phyloP scores from a whole-genome alignment of 106 monocot genomes.

The Allium cepa region DNA sequence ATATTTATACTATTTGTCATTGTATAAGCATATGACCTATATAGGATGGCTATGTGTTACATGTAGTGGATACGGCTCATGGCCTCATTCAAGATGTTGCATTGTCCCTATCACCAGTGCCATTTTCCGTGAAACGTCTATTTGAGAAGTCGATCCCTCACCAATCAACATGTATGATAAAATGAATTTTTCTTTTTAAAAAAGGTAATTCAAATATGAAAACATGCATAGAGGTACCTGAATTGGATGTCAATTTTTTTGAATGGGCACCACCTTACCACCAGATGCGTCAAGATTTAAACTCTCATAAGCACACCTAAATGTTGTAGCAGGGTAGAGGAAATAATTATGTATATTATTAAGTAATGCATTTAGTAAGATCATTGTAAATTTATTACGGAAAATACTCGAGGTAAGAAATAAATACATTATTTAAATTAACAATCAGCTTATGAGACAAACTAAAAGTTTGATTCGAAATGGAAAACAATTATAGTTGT shows the following conservation, averaged over 20 bases:
- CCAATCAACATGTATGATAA: slow-evolving; percentile 54
- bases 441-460: not conserved
- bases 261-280: slow-evolving; percentile 79
- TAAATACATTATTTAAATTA: not conserved
- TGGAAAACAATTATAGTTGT: no score
- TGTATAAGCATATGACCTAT: slow-evolving; percentile 21
- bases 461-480: no score
- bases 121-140: slow-evolving; percentile 72
- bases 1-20: not conserved
- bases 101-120: slow-evolving; percentile 84
- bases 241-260: slow-evolving; percentile 92
- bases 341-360: no score
- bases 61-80: slow-evolving; percentile 82
- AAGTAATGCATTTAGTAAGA: not conserved
- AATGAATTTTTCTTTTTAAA: no score
- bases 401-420: not conserved
- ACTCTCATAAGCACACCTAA: slow-evolving; percentile 70
- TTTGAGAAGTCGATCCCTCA: slow-evolving; percentile 36
- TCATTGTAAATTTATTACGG: not conserved
- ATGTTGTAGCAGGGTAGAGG: slow-evolving; percentile 79
- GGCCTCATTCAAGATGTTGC: slow-evolving; percentile 90
- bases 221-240: slow-evolving; percentile 35
- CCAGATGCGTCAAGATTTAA: slow-evolving; percentile 46
- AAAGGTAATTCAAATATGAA: not conserved
- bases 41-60: slow-evolving; percentile 79